Evolutionary conservation across 2,329 filamentous ascomycete species (phyloP).

Genomic region (Aspergillus tubingensis): DNA sequence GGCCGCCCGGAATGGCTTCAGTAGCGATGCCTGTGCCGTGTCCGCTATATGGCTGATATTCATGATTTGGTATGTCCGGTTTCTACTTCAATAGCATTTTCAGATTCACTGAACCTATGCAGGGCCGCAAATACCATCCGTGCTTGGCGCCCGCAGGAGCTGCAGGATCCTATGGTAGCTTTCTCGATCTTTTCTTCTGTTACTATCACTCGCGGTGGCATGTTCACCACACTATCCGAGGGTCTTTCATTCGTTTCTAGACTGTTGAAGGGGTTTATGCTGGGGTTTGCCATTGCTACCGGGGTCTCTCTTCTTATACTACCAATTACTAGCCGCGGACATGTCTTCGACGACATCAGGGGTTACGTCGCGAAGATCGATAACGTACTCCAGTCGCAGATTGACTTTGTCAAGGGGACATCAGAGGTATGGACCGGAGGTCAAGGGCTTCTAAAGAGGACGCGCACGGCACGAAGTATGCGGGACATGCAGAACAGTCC

Average conservation of each 20-base stretch:
- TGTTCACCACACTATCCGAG: constrained; percentile 45
- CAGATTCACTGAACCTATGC: not conserved
- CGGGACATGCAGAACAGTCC: constrained; percentile 11
- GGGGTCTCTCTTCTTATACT: constrained; percentile 66
- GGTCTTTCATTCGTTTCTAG: constrained; percentile 43
- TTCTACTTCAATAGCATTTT: not conserved
- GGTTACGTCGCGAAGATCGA: constrained; percentile 57
- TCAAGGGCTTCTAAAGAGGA: constrained; percentile 19
- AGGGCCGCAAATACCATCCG: constrained; percentile 62
- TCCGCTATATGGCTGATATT: constrained; percentile 69
- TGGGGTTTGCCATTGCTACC: constrained; percentile 64
- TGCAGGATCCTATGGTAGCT: constrained; percentile 67
- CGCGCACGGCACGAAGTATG: constrained; percentile 21
- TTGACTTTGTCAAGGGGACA: constrained; percentile 56
- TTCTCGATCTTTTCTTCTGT: constrained; percentile 69
- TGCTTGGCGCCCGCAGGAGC: constrained; percentile 61
- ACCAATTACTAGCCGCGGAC: constrained; percentile 64
- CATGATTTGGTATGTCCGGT: constrained; percentile 57
- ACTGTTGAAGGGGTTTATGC: constrained; percentile 63
- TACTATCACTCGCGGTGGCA: constrained; percentile 55
- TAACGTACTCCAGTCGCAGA: constrained; percentile 60
- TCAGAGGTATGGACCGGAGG: constrained; percentile 14
- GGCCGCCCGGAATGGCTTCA: constrained; percentile 53
- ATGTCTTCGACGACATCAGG: constrained; percentile 61
- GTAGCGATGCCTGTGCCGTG: constrained; percentile 68